Evolutionary conservation across 352 stramenopile genomes (phyloP).

Genomic region (Phytophthora sansomeana): DNA sequence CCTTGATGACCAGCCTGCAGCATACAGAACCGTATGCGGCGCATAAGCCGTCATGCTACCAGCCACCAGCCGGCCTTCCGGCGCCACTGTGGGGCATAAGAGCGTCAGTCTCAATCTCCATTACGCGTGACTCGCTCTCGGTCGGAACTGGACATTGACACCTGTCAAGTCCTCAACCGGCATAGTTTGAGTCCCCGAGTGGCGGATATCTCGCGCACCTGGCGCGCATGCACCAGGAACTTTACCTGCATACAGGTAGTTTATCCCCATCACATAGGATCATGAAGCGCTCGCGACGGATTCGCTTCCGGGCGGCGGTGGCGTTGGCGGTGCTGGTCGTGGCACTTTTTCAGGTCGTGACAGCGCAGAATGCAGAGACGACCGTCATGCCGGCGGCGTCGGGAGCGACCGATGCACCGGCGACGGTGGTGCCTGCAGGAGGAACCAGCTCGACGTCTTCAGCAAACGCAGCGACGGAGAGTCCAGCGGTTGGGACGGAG

Average conservation of each 20-base stretch:
- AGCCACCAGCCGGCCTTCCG: constrained; percentile 39
- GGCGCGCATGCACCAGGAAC: constrained; percentile 9
- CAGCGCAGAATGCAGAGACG: constrained; percentile 22
- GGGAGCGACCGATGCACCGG: constrained; percentile 12
- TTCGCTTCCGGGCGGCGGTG: constrained; percentile 17
- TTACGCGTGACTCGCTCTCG: constrained; percentile 23
- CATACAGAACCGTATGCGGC: constrained; percentile 10
- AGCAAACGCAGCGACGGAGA: constrained; percentile 1
- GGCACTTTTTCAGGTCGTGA: not conserved
- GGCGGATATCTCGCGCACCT: constrained; percentile 22
- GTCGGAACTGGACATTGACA: constrained; percentile 36
- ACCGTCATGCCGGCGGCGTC: constrained; percentile 20
- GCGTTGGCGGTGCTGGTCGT: constrained; percentile 27
- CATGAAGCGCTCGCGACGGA: constrained; percentile 31
- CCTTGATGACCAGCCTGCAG: not conserved
- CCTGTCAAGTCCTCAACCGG: constrained; percentile 2
- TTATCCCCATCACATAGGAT: constrained; percentile 5
- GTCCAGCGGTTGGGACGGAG: not conserved
- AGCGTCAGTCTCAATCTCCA: constrained; percentile 34
- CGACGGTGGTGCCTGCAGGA: constrained; percentile 29
- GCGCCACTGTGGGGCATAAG: constrained; percentile 16
- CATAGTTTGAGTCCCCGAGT: constrained; percentile 15
- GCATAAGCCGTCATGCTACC: constrained; percentile 37
- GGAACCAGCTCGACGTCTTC: constrained; percentile 12
- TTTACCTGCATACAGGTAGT: constrained; percentile 23